A percentile compares a stretch with the other conserved stretches of the same genome.
phyloP scores from a whole-genome alignment of 495 filamentous ascomycete species.

The Penicillium manginii region DNA sequence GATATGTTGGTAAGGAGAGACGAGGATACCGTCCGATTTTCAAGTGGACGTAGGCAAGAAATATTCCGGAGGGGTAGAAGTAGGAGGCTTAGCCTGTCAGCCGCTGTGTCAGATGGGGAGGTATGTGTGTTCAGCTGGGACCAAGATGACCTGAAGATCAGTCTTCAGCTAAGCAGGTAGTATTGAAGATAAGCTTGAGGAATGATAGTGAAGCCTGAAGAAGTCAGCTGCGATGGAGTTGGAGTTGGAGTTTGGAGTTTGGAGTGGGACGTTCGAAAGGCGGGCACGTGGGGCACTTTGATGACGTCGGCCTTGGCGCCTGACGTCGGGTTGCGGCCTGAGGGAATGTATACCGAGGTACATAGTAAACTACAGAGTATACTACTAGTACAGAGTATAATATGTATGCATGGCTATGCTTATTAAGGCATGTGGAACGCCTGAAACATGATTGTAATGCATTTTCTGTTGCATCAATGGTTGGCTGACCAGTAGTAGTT shows the following conservation, averaged over 20 bases:
- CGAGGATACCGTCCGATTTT: constrained; percentile 25
- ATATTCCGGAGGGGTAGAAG: constrained; percentile 13
- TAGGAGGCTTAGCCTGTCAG: constrained; percentile 11
- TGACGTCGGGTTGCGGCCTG: neutral
- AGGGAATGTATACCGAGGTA: neutral
- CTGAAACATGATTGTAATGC: no score
- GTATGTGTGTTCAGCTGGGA: constrained; percentile 7
- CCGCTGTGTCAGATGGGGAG: constrained; percentile 12
- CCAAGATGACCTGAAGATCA: neutral
- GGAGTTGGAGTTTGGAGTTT: constrained; percentile 3
- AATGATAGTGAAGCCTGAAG: neutral
- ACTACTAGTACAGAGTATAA: no score
- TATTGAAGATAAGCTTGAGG: neutral
- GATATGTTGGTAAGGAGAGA: constrained; percentile 8
- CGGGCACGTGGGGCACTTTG: constrained; percentile 14
- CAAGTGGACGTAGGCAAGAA: constrained; percentile 23
- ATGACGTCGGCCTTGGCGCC: constrained; percentile 2
- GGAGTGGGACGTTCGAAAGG: neutral
- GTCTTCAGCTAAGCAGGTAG: constrained; percentile 1
- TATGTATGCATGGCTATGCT: no score
- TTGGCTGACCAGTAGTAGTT: neutral
- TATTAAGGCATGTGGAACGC: no score
- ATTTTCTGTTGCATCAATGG: no score
- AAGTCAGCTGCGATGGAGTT: constrained; percentile 3
- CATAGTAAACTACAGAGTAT: no score